Evolutionary conservation across 176 grass and related monocot genomes (phyloP), one percentile per base, ranked within the genome.

Genomic region (Poa annua): DNA sequence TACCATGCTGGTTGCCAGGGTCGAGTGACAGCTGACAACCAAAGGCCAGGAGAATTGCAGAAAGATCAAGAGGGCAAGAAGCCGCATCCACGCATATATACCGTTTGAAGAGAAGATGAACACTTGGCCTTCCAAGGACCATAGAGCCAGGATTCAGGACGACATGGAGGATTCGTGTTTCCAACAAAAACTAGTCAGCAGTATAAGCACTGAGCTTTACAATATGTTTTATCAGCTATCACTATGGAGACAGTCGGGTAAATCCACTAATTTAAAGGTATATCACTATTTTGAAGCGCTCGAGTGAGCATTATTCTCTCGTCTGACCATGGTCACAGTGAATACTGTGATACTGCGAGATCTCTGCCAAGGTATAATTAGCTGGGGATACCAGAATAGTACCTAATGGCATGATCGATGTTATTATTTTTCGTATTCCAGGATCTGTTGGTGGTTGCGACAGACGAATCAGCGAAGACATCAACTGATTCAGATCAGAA

Each of bases 61-160:
- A 22, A 45, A 65, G 6, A 59, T 11, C 25, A 50, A 66, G 60
- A 50, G 56, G 52, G 24, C 42, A 79, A 65, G 25, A 65, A 60
- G 22, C 51, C 29, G 4, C n/a, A 75, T 52, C 50, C 80, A 35
- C 52, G 51, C 13, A 80, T 29, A 29, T 60, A 8, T 21, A 51
- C 11, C 65, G 22, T 36, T 78, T 59, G 50, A 69, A 51, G 26
- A 68, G 39, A 24, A 42, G 22, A 55, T 25, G 29, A 76, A 38
- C 13, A 73, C 7, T 51, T 61, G 71, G 33, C 42, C 42, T 81
- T 89, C 70, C 82, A 20, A 71, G 6, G 32, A 62, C 51, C 61
- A 3, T 33, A 85, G 77, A 61, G 83, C 33, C 88, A 77, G 76
- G 77, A n/a, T 47, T 53, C 87, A 77, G 50, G 77, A 26, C 45